Evolutionary conservation across 345 rosid species (phyloP).

Genomic region (Salix suchowensis): DNA sequence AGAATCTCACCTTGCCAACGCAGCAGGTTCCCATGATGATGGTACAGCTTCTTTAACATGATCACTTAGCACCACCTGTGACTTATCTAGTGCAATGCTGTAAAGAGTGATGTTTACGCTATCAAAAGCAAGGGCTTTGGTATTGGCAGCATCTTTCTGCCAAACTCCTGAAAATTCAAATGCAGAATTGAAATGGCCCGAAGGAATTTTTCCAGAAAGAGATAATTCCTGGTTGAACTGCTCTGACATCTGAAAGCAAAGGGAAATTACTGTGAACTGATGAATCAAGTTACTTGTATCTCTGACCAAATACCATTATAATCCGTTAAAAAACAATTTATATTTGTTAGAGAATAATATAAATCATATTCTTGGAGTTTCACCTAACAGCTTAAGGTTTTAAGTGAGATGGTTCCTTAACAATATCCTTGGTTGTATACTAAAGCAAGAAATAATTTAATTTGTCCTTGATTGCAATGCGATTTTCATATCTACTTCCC

Average conservation of each 20-base stretch:
- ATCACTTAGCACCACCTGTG: conserved; percentile 18
- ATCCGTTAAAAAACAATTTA: no score
- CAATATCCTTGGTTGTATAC: no score
- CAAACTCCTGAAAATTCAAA: conserved; percentile 24
- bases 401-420: no score
- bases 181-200: conserved; percentile 30
- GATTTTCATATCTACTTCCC: neutral
- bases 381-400: no score
- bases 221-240: conserved; percentile 31
- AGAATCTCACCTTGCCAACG: conserved; percentile 21
- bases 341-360: no score
- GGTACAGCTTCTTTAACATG: conserved; percentile 29
- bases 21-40: conserved; percentile 31
- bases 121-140: conserved; percentile 29
- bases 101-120: conserved; percentile 25
- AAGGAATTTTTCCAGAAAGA: conserved; percentile 30
- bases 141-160: conserved; percentile 28
- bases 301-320: neutral
- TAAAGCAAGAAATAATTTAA: no score
- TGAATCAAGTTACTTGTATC: neutral
- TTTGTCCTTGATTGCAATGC: neutral
- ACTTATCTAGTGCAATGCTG: conserved; percentile 22
- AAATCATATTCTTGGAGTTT: no score
- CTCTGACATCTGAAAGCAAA: conserved; percentile 29
- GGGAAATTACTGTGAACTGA: neutral